phyloP scores from a whole-genome alignment of 2,329 filamentous ascomycete genomes.

The Fusarium subglutinans region DNA sequence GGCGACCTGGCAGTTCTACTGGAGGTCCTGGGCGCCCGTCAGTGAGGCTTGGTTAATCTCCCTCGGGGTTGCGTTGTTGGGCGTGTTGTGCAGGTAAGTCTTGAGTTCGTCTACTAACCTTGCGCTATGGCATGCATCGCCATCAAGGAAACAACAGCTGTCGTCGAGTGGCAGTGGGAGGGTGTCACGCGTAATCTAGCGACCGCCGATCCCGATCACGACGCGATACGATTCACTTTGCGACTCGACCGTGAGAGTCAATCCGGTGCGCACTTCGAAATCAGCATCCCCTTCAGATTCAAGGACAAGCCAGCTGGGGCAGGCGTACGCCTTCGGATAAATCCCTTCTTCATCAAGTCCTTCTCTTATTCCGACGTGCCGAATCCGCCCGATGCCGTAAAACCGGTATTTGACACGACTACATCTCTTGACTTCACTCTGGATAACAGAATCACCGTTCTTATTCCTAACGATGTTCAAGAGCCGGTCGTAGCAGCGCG shows the following conservation, averaged over 20 bases:
- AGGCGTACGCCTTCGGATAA: background rate
- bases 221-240: conserved; percentile 6
- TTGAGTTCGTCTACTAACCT: background rate
- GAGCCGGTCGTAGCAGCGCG: conserved; percentile 3
- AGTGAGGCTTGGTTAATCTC: background rate
- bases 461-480: conserved; percentile 1
- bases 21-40: conserved; percentile 6
- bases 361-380: background rate
- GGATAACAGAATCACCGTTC: background rate
- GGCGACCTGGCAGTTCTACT: conserved; percentile 18
- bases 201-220: conserved; percentile 5
- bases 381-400: background rate
- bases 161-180: conserved; percentile 5
- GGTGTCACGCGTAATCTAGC: background rate
- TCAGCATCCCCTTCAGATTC: conserved; percentile 5
- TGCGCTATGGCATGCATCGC: conserved; percentile 9
- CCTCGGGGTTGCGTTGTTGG: background rate
- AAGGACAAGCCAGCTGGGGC: conserved; percentile 7
- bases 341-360: conserved; percentile 7
- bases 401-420: background rate
- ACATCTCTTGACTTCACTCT: conserved; percentile 1
- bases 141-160: conserved; percentile 1
- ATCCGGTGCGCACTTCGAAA: background rate
- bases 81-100: background rate
- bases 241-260: background rate